A percentile compares a stretch with the other conserved stretches of the same genome.
Conservation (phyloP, 495 filamentous ascomycete genomes). For the Cercophora sp. region DNA sequence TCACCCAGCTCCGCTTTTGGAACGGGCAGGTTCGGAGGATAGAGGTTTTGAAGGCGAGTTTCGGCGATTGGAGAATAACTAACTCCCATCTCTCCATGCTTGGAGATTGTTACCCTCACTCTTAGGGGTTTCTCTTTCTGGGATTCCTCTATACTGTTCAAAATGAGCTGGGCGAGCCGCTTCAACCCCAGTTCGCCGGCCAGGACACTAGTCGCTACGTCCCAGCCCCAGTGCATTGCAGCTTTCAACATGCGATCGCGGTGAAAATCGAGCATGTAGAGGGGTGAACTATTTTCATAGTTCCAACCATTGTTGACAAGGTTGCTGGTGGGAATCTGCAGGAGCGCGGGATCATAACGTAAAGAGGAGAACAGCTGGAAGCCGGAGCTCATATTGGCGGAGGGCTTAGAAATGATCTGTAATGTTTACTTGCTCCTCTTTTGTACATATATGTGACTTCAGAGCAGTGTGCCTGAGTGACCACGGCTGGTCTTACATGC, state of each 20-base stretch:
- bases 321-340: constrained; percentile 28
- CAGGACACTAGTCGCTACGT: constrained; percentile 38
- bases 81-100: constrained; percentile 45
- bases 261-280: constrained; percentile 83
- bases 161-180: constrained; percentile 24
- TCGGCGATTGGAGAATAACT: constrained; percentile 47
- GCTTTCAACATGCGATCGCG: constrained; percentile 72
- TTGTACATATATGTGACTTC: no score
- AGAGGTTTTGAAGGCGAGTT: constrained; percentile 50
- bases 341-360: constrained; percentile 67
- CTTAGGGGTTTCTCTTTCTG: constrained; percentile 32
- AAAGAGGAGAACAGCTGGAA: constrained; percentile 71
- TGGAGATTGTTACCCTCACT: constrained; percentile 52
- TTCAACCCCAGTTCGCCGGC: constrained; percentile 41
- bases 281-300: constrained; percentile 50
- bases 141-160: constrained; percentile 13
- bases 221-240: constrained; percentile 65
- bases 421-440: no score
- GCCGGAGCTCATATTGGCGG: constrained; percentile 18
- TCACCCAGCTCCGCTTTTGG: constrained; percentile 10
- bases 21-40: constrained; percentile 43
- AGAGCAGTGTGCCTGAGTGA: no score
- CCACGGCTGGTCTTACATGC: no score
- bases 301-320: constrained; percentile 40
- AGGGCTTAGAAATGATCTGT: no score